Evolutionary conservation across 106 monocot genomes (phyloP).

Genomic region (Xerophyta viscosa): DNA sequence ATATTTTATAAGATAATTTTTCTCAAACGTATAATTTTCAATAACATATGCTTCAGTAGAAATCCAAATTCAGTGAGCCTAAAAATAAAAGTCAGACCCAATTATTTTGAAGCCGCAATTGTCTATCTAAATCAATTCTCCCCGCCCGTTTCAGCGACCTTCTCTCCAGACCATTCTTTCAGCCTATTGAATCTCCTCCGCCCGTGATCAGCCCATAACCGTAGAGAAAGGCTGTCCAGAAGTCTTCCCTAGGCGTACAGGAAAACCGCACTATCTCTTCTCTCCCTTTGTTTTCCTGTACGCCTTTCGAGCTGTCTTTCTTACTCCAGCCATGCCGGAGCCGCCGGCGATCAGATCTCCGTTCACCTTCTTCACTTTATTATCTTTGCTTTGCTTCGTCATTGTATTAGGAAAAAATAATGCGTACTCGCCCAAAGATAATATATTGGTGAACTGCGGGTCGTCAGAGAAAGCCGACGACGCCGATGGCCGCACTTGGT

Average conservation of each 20-base stretch:
- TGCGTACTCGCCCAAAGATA: conserved; percentile 14
- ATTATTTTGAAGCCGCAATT: too few relatives aligned
- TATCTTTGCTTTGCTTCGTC: neutral
- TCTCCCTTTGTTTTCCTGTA: conserved; percentile 12
- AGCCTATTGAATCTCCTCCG: too few relatives aligned
- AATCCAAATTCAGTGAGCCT: too few relatives aligned
- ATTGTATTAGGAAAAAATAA: neutral
- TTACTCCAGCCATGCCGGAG: neutral
- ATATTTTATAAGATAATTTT: too few relatives aligned
- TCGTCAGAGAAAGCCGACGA: conserved; percentile 27
- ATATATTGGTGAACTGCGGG: conserved; percentile 53
- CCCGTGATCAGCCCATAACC: too few relatives aligned
- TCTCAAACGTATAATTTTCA: too few relatives aligned
- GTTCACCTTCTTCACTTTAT: neutral
- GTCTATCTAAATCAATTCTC: too few relatives aligned
- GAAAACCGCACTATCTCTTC: neutral
- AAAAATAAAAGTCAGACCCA: too few relatives aligned
- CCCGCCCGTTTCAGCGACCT: too few relatives aligned
- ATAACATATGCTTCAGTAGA: too few relatives aligned
- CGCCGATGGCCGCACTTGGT: conserved; percentile 38
- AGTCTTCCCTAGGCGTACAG: conserved; percentile 13
- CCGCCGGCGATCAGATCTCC: neutral
- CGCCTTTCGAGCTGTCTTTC: conserved; percentile 4
- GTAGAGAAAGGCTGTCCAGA: too few relatives aligned
- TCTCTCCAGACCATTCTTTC: too few relatives aligned